These are phyloP conservation scores for Blepharisma stoltei DNA, from an alignment of 73 alveolate species.

Conservation along the genomic window DNA sequence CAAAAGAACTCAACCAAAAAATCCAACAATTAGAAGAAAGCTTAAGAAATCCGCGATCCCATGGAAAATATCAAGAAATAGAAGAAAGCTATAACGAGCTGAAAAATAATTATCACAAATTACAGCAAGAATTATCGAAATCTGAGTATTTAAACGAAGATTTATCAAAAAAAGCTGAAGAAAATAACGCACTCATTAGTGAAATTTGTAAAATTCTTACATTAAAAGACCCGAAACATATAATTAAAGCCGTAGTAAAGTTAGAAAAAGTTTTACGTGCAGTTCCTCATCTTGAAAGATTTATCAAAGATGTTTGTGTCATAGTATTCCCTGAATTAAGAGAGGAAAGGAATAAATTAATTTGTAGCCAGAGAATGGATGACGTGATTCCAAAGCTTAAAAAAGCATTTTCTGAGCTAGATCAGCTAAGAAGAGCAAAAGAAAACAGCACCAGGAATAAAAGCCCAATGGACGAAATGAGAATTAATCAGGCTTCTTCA, in stretches of 20 bases:
- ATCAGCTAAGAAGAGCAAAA: not conserved
- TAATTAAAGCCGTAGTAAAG: constrained; percentile 12
- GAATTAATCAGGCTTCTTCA: not conserved
- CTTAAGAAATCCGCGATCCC: not conserved
- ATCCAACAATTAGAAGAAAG: not conserved
- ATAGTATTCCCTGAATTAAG: not conserved
- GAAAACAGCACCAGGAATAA: not conserved
- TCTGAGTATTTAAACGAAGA: not conserved
- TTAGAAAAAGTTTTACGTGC: constrained; percentile 17
- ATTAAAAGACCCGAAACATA: not conserved
- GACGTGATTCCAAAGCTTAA: not conserved
- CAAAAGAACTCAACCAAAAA: constrained; percentile 9
- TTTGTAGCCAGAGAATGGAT: not conserved
- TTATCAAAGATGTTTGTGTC: constrained; percentile 16
- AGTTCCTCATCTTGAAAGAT: constrained; percentile 21
- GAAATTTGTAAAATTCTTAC: constrained; percentile 14
- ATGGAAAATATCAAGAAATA: not conserved
- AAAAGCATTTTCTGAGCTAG: not conserved
- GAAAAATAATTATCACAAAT: not conserved
- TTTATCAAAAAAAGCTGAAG: too few relatives aligned
- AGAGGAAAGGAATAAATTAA: not conserved
- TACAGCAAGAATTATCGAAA: not conserved
- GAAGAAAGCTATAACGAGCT: not conserved
- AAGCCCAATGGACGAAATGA: not conserved
- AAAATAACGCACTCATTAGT: not conserved